Conservation (phyloP, 2,329 filamentous ascomycete genomes). For the Paecilomyces formosus region DNA sequence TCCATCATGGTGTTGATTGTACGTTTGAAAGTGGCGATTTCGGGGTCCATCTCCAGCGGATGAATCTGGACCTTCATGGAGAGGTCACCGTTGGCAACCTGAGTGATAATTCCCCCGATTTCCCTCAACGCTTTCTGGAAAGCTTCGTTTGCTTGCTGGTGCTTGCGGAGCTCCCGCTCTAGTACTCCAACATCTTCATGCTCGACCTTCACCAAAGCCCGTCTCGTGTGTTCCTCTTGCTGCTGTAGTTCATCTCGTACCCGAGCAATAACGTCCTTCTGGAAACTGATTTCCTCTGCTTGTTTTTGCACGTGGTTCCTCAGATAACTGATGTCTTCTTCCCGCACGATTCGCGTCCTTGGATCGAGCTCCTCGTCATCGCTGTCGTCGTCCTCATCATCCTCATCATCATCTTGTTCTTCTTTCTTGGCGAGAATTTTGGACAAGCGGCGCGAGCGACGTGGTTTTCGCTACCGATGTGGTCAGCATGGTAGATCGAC, state of each 20-base stretch:
- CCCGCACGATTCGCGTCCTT: conserved; percentile 49
- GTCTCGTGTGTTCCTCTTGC: conserved; percentile 78
- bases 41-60: conserved; percentile 85
- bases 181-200: conserved; percentile 80
- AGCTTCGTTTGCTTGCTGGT: conserved; percentile 95
- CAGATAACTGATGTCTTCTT: conserved; percentile 76
- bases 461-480: conserved; percentile 31
- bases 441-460: conserved; percentile 28
- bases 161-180: conserved; percentile 90
- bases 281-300: conserved; percentile 81
- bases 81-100: conserved; percentile 83
- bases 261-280: conserved; percentile 76
- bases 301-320: conserved; percentile 90
- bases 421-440: conserved; percentile 11
- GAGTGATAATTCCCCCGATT: conserved; percentile 95
- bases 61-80: conserved; percentile 92
- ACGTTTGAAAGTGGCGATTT: conserved; percentile 89
- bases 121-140: conserved; percentile 96
- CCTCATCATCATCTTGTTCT: conserved; percentile 23
- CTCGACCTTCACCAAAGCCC: conserved; percentile 74
- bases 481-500: conserved; percentile 16
- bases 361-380: conserved; percentile 44
- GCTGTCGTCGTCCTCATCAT: conserved; percentile 31
- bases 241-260: conserved; percentile 79
- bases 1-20: conserved; percentile 98